phyloP scores from a whole-genome alignment of 23 red algal genomes.

The Gracilaria domingensis region DNA sequence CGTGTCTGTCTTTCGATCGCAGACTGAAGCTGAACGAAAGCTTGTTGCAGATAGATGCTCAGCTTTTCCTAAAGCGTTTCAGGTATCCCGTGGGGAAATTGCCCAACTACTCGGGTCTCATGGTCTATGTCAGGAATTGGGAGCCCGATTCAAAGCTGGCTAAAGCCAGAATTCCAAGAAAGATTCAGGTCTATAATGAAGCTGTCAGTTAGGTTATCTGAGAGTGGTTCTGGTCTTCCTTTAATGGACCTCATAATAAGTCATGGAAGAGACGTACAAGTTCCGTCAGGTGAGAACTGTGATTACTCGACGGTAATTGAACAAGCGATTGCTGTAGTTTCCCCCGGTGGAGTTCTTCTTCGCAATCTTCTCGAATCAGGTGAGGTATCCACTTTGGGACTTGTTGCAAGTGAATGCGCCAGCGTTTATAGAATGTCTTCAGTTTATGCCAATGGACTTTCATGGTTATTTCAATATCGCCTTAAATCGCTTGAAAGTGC shows the following conservation, averaged over 20 bases:
- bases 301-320: not conserved
- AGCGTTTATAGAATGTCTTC: constrained; percentile 47
- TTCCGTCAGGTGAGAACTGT: not conserved
- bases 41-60: constrained; percentile 1
- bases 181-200: constrained; percentile 42
- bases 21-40: constrained; percentile 48
- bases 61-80: constrained; percentile 1
- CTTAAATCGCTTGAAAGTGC: not conserved
- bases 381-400: constrained; percentile 26
- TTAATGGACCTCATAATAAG: constrained; percentile 39
- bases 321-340: constrained; percentile 1
- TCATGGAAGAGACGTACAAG: not conserved
- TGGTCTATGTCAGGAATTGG: constrained; percentile 57
- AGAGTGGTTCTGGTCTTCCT: constrained; percentile 33
- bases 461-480: constrained; percentile 43
- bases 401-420: constrained; percentile 34
- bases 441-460: constrained; percentile 54
- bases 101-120: constrained; percentile 46
- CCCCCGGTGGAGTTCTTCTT: constrained; percentile 47
- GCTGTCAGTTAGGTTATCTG: constrained; percentile 38
- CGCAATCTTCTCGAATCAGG: constrained; percentile 11
- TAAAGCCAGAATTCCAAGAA: constrained; percentile 6
- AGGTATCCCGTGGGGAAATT: not conserved
- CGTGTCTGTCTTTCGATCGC: constrained; percentile 41
- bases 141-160: constrained; percentile 36